Percentiles rank a stretch among this genome's conserved stretches.
Conservation (phyloP, 176 grass and related monocot genomes). For the Eragrostis curvula region DNA sequence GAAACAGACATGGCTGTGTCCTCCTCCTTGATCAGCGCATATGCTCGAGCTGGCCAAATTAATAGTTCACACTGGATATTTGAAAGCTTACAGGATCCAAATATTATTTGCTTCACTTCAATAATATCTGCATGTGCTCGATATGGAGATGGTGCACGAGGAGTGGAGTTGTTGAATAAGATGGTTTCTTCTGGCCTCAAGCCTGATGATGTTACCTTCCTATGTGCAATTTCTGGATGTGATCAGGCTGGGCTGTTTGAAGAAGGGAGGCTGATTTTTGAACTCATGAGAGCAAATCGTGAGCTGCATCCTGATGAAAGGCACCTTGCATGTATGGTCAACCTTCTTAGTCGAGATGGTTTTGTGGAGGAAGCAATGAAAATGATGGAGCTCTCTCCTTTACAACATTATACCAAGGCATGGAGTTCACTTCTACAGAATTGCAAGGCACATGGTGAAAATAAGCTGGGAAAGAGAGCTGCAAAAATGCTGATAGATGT, state of each 20-base stretch:
- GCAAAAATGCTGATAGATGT: conserved; percentile 43
- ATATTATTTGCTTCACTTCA: conserved; percentile 41
- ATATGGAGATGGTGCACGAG: conserved; percentile 26
- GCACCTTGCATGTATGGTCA: conserved; percentile 48
- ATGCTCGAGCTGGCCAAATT: conserved; percentile 25
- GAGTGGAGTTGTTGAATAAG: conserved; percentile 23
- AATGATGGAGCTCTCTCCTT: conserved; percentile 31
- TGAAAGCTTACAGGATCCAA: conserved; percentile 38
- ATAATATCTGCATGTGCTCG: conserved; percentile 26
- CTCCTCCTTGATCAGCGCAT: conserved; percentile 45
- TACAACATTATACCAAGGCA: conserved; percentile 34
- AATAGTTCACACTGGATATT: conserved; percentile 41
- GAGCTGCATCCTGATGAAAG: conserved; percentile 45
- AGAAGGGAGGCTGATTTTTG: conserved; percentile 36
- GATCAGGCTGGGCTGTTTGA: conserved; percentile 37
- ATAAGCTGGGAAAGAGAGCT: conserved; percentile 45
- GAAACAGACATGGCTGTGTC: conserved; percentile 40
- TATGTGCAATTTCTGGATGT: conserved; percentile 36
- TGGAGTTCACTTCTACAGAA: conserved; percentile 44
- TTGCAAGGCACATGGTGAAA: conserved; percentile 40
- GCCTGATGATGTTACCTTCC: conserved; percentile 40
- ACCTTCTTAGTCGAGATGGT: conserved; percentile 46
- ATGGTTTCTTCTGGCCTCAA: conserved; percentile 44
- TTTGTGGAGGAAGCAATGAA: conserved; percentile 43
- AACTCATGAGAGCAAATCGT: conserved; percentile 33